Evolutionary conservation across 106 monocot genomes (phyloP).

Genomic region (Dendrobium officinale): DNA sequence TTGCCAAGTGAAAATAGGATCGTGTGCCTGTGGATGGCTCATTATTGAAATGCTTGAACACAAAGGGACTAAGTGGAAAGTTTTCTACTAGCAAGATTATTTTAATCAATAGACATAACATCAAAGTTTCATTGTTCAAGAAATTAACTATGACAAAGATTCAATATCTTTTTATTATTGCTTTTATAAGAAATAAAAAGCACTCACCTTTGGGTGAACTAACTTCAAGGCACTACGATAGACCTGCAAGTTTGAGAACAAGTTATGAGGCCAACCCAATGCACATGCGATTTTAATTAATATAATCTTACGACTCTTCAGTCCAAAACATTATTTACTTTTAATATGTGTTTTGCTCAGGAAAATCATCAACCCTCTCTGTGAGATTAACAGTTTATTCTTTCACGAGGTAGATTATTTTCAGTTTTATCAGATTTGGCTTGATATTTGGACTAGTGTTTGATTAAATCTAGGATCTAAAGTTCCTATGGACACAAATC

Average conservation of each 20-base stretch:
- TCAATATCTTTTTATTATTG: background rate
- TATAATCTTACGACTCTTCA: background rate
- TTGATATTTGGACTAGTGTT: too few relatives aligned
- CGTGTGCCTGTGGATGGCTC: background rate
- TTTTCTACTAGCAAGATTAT: background rate
- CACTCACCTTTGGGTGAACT: conserved; percentile 84
- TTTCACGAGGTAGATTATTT: too few relatives aligned
- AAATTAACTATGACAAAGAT: background rate
- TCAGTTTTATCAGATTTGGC: too few relatives aligned
- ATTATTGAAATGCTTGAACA: background rate
- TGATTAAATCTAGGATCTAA: too few relatives aligned
- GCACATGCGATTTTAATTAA: background rate
- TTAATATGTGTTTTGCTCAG: background rate
- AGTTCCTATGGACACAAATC: too few relatives aligned
- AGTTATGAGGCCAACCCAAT: background rate
- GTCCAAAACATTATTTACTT: background rate
- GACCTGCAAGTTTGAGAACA: conserved; percentile 47
- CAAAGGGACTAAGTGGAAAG: background rate
- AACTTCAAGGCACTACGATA: conserved; percentile 90
- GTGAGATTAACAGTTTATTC: too few relatives aligned
- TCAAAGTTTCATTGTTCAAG: background rate
- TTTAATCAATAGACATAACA: background rate
- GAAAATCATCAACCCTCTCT: too few relatives aligned
- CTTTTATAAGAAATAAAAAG: conserved; percentile 8
- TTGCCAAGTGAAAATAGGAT: background rate